phyloP scores from a whole-genome alignment of 2,329 filamentous ascomycete genomes.

The Chrysosporium queenslandicum region DNA sequence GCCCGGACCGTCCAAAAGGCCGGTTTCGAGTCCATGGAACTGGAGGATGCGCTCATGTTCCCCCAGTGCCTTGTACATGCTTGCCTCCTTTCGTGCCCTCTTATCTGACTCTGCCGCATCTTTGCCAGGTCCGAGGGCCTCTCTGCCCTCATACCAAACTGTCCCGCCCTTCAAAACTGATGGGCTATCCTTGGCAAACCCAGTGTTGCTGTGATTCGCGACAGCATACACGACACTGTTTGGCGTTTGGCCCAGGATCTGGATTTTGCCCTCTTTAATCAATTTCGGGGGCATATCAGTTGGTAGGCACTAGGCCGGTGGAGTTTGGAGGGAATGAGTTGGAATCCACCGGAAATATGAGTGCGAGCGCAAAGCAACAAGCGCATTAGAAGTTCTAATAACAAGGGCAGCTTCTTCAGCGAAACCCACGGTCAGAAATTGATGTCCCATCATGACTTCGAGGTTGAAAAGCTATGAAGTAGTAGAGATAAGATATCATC shows the following conservation, averaged over 20 bases:
- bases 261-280: conserved; percentile 11
- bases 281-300: conserved; percentile 10
- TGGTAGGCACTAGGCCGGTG: neutral
- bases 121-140: conserved; percentile 13
- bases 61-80: conserved; percentile 10
- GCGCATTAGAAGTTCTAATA: no score
- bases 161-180: conserved; percentile 12
- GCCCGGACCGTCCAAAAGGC: neutral
- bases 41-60: conserved; percentile 11
- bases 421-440: no score
- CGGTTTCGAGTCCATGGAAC: conserved; percentile 8
- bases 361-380: no score
- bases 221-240: conserved; percentile 13
- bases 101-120: conserved; percentile 10
- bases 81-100: conserved; percentile 8
- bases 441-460: no score
- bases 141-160: conserved; percentile 11
- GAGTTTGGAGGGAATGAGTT: no score
- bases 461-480: no score
- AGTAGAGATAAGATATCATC: no score
- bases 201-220: conserved; percentile 7
- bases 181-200: conserved; percentile 5
- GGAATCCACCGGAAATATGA: no score
- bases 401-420: no score
- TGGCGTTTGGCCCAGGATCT: conserved; percentile 12